Evolutionary conservation across 768 basidiomycete genomes (phyloP).

Genomic region (Tylopilus intermedius): DNA sequence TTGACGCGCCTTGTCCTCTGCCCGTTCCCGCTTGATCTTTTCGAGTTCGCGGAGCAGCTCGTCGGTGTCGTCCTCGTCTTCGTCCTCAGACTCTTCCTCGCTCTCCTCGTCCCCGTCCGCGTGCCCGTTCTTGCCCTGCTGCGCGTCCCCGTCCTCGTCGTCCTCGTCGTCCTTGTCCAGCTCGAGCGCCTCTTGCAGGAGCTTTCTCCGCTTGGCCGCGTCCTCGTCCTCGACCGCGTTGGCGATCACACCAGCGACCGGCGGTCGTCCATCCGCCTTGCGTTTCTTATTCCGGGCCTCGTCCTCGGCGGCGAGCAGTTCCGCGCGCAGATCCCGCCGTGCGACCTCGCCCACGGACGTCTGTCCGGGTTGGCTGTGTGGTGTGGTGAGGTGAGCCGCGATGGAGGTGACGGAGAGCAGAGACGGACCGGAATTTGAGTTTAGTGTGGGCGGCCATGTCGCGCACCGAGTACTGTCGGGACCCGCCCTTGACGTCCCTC

Average conservation of each 20-base stretch:
- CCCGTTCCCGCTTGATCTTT: conserved; percentile 94
- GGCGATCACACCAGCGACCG: conserved; percentile 27
- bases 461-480: conserved; percentile 86
- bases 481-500: conserved; percentile 85
- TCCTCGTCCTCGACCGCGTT: conserved; percentile 48
- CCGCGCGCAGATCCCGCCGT: conserved; percentile 74
- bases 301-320: conserved; percentile 81
- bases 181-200: conserved; percentile 81
- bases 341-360: conserved; percentile 73
- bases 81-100: conserved; percentile 37
- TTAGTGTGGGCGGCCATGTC: conserved; percentile 96
- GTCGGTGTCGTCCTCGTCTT: conserved; percentile 69
- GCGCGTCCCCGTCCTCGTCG: conserved; percentile 26
- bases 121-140: background rate
- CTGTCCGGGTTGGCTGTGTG: conserved; percentile 78
- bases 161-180: conserved; percentile 83
- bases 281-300: conserved; percentile 86
- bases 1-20: conserved; percentile 82
- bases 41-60: conserved; percentile 95
- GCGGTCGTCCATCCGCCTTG: conserved; percentile 73
- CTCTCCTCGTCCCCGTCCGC: conserved; percentile 39
- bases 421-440: conserved; percentile 86
- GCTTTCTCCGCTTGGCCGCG: conserved; percentile 75
- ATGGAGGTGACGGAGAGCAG: background rate
- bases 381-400: background rate